These are phyloP conservation scores for Crucihimalaya himalaica DNA, from an alignment of 345 rosid genomes.

Conservation along the genomic window DNA sequence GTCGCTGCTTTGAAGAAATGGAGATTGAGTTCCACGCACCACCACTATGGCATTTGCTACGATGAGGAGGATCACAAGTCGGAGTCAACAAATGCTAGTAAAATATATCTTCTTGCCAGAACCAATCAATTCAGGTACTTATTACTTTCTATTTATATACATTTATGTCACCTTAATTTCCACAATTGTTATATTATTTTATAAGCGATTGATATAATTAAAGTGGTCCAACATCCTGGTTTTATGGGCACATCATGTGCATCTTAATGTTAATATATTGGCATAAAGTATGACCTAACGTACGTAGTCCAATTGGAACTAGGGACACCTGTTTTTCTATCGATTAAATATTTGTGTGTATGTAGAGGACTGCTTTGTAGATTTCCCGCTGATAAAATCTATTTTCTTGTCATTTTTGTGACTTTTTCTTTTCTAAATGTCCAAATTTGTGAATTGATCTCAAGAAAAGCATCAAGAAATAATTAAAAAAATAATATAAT, in stretches of 20 bases:
- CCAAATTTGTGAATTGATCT: background rate
- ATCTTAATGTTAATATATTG: slow-evolving; percentile 26
- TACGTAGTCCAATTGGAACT: slow-evolving; percentile 9
- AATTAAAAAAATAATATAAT: background rate
- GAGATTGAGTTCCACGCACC: slow-evolving; percentile 48
- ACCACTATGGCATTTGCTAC: slow-evolving; percentile 42
- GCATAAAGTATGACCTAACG: background rate
- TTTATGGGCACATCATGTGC: slow-evolving; percentile 34
- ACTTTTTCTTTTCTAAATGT: background rate
- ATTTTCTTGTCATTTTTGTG: background rate
- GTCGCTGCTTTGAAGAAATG: slow-evolving; percentile 67
- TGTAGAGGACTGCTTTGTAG: background rate
- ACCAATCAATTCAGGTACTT: slow-evolving; percentile 72
- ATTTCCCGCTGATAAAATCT: slow-evolving; percentile 8
- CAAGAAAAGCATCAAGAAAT: background rate
- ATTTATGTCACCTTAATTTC: slow-evolving; percentile 1
- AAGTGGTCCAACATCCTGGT: slow-evolving; percentile 36
- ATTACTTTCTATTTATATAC: background rate
- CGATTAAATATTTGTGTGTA: background rate
- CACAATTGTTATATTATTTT: background rate
- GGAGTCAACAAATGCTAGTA: slow-evolving; percentile 7
- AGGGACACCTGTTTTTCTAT: slow-evolving; percentile 20
- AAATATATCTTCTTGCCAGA: slow-evolving; percentile 36
- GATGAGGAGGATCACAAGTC: slow-evolving; percentile 32
- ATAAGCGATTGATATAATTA: background rate